Conservation (phyloP, 495 filamentous ascomycete genomes). For the Tuber melanosporum region DNA sequence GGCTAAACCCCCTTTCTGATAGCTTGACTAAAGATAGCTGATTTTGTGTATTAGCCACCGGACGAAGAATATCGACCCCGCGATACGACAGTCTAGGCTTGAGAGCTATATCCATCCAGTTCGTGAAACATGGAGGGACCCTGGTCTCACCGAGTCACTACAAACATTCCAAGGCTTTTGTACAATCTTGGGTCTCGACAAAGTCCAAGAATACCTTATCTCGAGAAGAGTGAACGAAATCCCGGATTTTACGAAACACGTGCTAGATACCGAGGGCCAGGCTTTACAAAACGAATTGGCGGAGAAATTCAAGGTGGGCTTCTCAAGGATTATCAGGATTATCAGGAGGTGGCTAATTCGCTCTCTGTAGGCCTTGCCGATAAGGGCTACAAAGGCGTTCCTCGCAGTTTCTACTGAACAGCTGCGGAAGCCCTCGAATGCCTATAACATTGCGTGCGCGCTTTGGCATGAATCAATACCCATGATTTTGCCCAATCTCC, state of each 20-base stretch:
- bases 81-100: slow-evolving; percentile 58
- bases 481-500: slow-evolving; percentile 73
- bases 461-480: slow-evolving; percentile 82
- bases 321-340: slow-evolving; percentile 43
- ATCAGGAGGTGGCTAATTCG: neutral
- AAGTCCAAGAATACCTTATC: slow-evolving; percentile 71
- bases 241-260: slow-evolving; percentile 70
- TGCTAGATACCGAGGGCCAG: slow-evolving; percentile 72
- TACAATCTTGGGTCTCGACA: slow-evolving; percentile 66
- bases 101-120: slow-evolving; percentile 70
- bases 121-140: slow-evolving; percentile 70
- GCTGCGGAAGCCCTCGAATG: slow-evolving; percentile 59
- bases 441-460: slow-evolving; percentile 62
- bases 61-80: slow-evolving; percentile 63
- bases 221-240: slow-evolving; percentile 65
- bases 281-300: slow-evolving; percentile 68
- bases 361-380: slow-evolving; percentile 57
- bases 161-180: slow-evolving; percentile 76
- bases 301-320: slow-evolving; percentile 54
- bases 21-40: slow-evolving; percentile 3
- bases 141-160: slow-evolving; percentile 59
- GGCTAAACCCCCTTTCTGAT: neutral
- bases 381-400: slow-evolving; percentile 82
- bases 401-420: slow-evolving; percentile 85
- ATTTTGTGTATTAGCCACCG: slow-evolving; percentile 58